Evolutionary conservation across 2,329 filamentous ascomycete species (phyloP), one percentile per base, ranked within the genome.

Genomic region (Penicillium brevicompactum): DNA sequence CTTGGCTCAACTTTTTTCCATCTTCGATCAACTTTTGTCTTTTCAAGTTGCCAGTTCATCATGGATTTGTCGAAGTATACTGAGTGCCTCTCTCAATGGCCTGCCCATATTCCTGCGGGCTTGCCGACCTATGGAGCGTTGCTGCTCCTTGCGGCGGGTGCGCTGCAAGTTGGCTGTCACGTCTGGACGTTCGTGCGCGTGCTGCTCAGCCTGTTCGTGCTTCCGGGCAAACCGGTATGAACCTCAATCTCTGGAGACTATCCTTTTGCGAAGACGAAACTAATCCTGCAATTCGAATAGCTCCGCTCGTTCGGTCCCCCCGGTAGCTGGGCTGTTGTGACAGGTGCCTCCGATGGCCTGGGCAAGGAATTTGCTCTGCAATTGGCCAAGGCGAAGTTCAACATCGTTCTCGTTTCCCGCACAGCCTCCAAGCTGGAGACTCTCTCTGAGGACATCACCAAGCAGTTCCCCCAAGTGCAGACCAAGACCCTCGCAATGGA

Each of bases 321-420:
- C 68, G 93, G 93, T 59, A 92, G 89, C 55, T 99, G 93, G 92
- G 94, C 91, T 31, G 85, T 99, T 52, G 84, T 99, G 40, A 99
- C 94, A 24, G 94, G 94, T 60, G 94, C 93, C 49, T 97, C 92
- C 10, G 94, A 99, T 75, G 95, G 94, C 61, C 87, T 99, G 60
- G 94, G 94, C 72, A 97, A 96, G 78, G 94, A 99, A 78, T 99
- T 91, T 73, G 91, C 93, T 37, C 82, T 89, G 31, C 92, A 97
- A 74, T 87, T 99, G 54, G 92, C 94, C 22, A 81, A 85, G 58
- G 92, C 94, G 73, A 92, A 92, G 67, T 99, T 93, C 85, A 97
- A 97, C 77, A 82, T 97, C 66, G 80, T 99, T 59, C 90, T 99
- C 65, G 88, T 99, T 58, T 97, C 94, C 44, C 92, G 95, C 67